A percentile compares a stretch with the other conserved stretches of the same genome.
These are phyloP conservation scores for Phoenix roebelenii DNA, from an alignment of 176 grass and related monocot species.

Conservation along the genomic window DNA sequence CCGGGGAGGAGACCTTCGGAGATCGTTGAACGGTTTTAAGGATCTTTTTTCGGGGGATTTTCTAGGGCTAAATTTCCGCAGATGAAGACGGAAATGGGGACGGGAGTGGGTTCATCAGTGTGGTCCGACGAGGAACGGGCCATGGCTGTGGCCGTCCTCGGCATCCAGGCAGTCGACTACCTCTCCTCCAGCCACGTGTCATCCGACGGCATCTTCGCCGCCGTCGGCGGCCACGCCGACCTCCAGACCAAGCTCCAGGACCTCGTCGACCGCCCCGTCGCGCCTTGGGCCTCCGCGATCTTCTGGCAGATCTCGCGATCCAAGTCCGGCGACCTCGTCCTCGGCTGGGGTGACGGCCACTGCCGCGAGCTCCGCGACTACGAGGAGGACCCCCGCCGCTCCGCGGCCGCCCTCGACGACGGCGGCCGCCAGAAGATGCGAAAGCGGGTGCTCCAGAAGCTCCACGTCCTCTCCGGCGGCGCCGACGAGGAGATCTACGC, in stretches of 20 bases:
- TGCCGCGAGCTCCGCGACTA: background rate
- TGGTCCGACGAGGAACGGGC: slow-evolving; percentile 12
- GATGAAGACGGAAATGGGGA: background rate
- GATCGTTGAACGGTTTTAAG: too few species aligned
- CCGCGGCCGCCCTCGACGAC: background rate
- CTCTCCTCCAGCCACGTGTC: slow-evolving; percentile 3
- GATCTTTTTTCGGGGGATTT: too few species aligned
- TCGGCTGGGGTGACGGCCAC: slow-evolving; percentile 21
- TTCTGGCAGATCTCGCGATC: slow-evolving; percentile 21
- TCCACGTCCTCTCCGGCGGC: slow-evolving; percentile 9
- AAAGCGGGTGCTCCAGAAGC: slow-evolving; percentile 18
- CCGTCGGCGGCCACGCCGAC: slow-evolving; percentile 4
- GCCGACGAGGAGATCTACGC: slow-evolving; percentile 19
- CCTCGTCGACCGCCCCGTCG: slow-evolving; percentile 1
- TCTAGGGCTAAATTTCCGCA: background rate
- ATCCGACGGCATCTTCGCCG: slow-evolving; percentile 8
- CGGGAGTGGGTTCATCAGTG: background rate
- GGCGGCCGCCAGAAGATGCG: slow-evolving; percentile 11
- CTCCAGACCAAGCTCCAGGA: slow-evolving; percentile 20
- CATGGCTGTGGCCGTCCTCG: slow-evolving; percentile 6
- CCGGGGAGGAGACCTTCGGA: too few species aligned
- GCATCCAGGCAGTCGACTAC: slow-evolving; percentile 8
- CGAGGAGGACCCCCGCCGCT: background rate
- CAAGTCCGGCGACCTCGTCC: slow-evolving; percentile 10
- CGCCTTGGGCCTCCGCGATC: slow-evolving; percentile 6